Evolutionary conservation across 345 rosid genomes (phyloP), one percentile per base, ranked within the genome.

Genomic region (Lumnitzera racemosa): DNA sequence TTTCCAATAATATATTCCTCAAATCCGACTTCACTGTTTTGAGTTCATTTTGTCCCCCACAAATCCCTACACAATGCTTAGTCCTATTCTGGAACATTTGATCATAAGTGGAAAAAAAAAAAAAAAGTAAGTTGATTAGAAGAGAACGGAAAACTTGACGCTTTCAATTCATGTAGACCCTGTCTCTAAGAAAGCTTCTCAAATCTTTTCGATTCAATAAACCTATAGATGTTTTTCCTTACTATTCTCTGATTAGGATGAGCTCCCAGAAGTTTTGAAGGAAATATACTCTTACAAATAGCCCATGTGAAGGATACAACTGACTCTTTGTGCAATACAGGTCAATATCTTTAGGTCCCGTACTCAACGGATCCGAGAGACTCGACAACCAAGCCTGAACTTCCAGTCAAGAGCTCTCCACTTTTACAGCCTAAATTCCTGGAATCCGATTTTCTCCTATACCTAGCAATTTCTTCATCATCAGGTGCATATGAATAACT

Each of bases 291-390:
- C 78, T 81, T 79, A 64, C 82, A 81, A 59, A 71, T 83, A 70
- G 90, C 92, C 95, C 92, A 89, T 72, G 89, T 53, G 70, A 86
- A 91, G 60, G 91, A 82, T 29, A 80, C 81, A 46, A 89, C 88
- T 85, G 87, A 66, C 70, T 70, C 55, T 75, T 78, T 12, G 75
- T 75, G 81, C 96, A 86, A 63, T 73, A 78, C 11, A 78, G 63
- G 73, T 66, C 81, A 25, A 65, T 49, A 13, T 51, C 49, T 49
- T 57, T 61, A 13, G 58, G 49, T 46, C 51, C 36, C 12, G 49
- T 12, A 13, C 52, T 11, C 52, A 54, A 48, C 71, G 25, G 75
- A 72, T 46, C 63, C 70, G 17, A 72, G 74, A 47, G 59, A 75
- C 63, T 74, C 72, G 51, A 63, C 66, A 36, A 65, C 15, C 16